Evolutionary conservation across 441 rosid species (phyloP).

Genomic region (Sinapis alba): DNA sequence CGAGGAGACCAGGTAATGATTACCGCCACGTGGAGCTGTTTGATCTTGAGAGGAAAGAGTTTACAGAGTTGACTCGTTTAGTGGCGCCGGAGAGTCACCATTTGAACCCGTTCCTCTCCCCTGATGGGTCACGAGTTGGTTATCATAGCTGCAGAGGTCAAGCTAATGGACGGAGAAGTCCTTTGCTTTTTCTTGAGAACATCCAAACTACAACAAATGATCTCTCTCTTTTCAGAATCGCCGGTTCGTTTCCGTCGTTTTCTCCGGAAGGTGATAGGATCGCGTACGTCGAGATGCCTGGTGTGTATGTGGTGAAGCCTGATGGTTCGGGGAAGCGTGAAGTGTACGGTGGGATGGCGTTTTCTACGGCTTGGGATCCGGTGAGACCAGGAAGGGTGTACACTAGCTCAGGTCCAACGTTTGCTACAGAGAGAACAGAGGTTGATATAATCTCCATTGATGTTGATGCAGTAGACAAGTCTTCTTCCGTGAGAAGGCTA

Average conservation of each 20-base stretch:
- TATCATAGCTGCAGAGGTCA: constrained; percentile 79
- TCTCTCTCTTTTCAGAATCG: constrained; percentile 70
- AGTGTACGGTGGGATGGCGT: constrained; percentile 57
- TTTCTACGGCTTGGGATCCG: constrained; percentile 81
- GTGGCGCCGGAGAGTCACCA: constrained; percentile 73
- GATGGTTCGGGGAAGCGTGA: constrained; percentile 68
- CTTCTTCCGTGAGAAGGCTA: constrained; percentile 46
- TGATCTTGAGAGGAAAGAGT: constrained; percentile 55
- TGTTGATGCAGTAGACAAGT: constrained; percentile 45
- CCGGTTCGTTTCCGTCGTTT: constrained; percentile 88
- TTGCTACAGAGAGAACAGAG: constrained; percentile 61
- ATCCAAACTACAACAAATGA: constrained; percentile 51
- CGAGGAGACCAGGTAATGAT: constrained; percentile 58
- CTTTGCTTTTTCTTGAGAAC: constrained; percentile 65
- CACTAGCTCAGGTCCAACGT: constrained; percentile 72
- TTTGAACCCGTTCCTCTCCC: constrained; percentile 78
- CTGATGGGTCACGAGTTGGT: constrained; percentile 70
- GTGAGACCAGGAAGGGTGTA: constrained; percentile 64
- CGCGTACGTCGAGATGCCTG: constrained; percentile 76
- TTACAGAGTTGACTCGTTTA: constrained; percentile 65
- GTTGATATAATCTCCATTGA: constrained; percentile 73
- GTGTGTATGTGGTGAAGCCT: constrained; percentile 73
- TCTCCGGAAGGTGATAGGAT: constrained; percentile 73
- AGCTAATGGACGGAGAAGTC: constrained; percentile 40
- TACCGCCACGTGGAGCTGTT: constrained; percentile 87